Base-by-base conservation (phyloP, 2,329 filamentous ascomycete species). In the Trichoderma sp. region DNA sequence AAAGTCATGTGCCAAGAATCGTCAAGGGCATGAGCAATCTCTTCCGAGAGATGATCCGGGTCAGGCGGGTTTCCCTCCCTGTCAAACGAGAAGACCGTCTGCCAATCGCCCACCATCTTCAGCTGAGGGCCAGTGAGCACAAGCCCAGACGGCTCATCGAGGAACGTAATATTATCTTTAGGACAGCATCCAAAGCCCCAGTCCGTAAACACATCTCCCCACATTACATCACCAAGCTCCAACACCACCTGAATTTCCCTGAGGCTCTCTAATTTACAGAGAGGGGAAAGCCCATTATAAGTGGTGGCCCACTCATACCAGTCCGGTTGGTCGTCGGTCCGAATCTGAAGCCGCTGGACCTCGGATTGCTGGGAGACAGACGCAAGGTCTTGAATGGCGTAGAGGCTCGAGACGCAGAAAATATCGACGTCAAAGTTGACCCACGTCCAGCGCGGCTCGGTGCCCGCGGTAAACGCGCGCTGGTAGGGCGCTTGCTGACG, bases 381-480 rank as follows among this genome's bases (percentile, higher is more conserved):
- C n/a, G 43, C 2, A 18, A 59, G 18, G 32, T 26, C 34, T 8
- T 5, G 7, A 43, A 59, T n/a, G 34, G 34, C 34, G 2, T 43
- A 43, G 34, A 59, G 56, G 34, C 37, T 59, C 14, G 56, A 43
- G 34, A 59, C 34, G 56, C 56, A 43, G 34, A 59, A 59, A 28
- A 28, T 28, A 14, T 59, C 34, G 14, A 59, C 8, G 16, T 59
- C 34, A 43, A 59, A 59, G 34, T 59, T 59, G 7, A 71, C 58
- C 71, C 65, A 72, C 26, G 65, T 54, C 56, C 70, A 70, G 16
- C 68, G 66, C 21, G 58, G 14, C 60, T 68, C 58, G 1, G 52
- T 16, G 32, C 46, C 37, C n/a, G 32, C 34, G 2, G 52, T 43
- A 5, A 69, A 69, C 46, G 68, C 68, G 30, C 64, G 54, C 56